Base-by-base conservation (phyloP, 208 protist genomes). In the Leptomonas pyrrhocoris region DNA sequence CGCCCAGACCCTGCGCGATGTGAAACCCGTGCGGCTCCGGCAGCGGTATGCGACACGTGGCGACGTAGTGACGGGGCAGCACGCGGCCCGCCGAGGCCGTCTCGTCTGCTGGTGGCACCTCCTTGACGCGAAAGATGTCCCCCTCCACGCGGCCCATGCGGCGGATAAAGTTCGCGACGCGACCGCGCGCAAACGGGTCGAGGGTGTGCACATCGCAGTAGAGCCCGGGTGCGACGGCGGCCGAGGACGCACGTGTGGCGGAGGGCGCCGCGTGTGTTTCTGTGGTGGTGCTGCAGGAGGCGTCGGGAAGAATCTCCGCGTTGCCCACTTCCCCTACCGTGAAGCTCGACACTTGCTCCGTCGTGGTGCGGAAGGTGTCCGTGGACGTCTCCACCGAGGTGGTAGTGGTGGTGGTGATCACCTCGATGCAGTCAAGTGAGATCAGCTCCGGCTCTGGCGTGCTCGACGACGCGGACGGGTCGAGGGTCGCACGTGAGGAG, bases 101-200 rank as follows among this genome's bases (percentile, higher is more conserved):
- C 21, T 21, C 55, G 12, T 31, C 36, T 11, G 19, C 12, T 31
- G 23, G 36, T 5, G 30, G 36, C 7, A 43, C 15, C 38, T 42
- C 59, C 2, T 58, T 51, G 6, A 89, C 74, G 28, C 81, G 58
- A 65, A 92, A 94, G 7, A 90, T 53, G n/a, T 69, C 45, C 6
- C 65, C 48, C 18, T 63, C 53, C 15, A 36, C 31, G 42, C 77
- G 63, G 4, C 83, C 85, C 77, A 86, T 90, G 50, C 90, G 85
- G 0, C 87, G 87, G 31, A 92, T 54, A 53, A 88, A 92, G 77
- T 95, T 95, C 16, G 77, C 43, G 19, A 95, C 71, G 21, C 86
- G 86, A 13, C 90, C 82, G 34, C 85, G 84, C 6, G 87, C 75
- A 67, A 92, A 95, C 23, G 81, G 46, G 66, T 95, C 90, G 25